Base-by-base conservation (phyloP, 1,139 yeast species). In the Fermentozyma sake region DNA sequence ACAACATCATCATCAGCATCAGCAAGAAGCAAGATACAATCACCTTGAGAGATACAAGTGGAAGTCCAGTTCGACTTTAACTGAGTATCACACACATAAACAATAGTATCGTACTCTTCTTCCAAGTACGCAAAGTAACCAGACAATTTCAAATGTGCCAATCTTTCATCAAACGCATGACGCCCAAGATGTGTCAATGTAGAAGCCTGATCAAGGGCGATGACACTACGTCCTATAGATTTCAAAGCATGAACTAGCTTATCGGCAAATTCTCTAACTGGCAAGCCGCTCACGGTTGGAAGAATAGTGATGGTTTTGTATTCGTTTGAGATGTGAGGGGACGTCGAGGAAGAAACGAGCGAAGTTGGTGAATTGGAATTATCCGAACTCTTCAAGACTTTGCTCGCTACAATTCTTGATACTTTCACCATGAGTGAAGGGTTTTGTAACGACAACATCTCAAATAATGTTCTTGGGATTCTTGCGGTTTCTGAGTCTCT, bases 31-130 rank as follows among this genome's bases (percentile, higher is more conserved):
- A 82, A 52, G 14, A 85, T 76, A 58, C 96, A 89, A 53, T 91
- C 98, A 8, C 96, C 97, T 53, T 89, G 97, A 5, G 93, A 76
- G 26, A 91, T 82, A 53, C 98, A 91, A 0, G 96, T 85, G 7
- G 77, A 72, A 0, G 96, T 86, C 98, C 98, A 91, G 17, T 79
- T 72, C 0, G 96, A 84, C 39, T 78, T 79, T 3, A 83, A 76
- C 1, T 84, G 71, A 0, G 96, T 79, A 46, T 91, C 97, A 20
- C 94, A 91, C 13, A 91, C 77, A 47, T 91, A 91, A 4, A 91
- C 76, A 5, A 91, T 82, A 3, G 89, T 82, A 44, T 89, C 86
- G 50, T 79, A 85, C 38, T 77, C 75, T 46, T 89, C 97, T 61
- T 91, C 98, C 32, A 91, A 65, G 39, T 87, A 94, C 0, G 96